Evolutionary conservation across 768 basidiomycete genomes (phyloP).

Genomic region (Lactarius quietus): DNA sequence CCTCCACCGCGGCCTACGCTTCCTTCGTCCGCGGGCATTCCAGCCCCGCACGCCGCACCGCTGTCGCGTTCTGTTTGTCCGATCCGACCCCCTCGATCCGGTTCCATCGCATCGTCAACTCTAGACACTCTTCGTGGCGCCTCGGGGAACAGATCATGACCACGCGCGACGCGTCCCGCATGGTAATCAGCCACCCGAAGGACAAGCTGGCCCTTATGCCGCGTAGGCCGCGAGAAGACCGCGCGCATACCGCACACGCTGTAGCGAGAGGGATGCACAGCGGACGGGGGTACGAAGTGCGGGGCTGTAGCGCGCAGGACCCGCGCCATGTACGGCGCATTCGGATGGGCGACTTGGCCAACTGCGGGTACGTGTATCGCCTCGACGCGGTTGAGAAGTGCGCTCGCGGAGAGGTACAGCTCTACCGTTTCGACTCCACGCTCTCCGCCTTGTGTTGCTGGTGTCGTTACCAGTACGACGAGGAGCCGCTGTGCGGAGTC

Average conservation of each 20-base stretch:
- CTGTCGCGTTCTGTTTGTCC: not conserved
- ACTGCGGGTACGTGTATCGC: not conserved
- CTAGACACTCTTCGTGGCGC: not conserved
- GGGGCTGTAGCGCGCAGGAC: not conserved
- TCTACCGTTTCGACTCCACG: not conserved
- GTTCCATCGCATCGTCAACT: not conserved
- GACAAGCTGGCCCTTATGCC: not conserved
- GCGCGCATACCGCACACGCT: not conserved
- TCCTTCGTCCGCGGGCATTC: not conserved
- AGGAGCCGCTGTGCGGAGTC: not conserved
- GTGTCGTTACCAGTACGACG: not conserved
- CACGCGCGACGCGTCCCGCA: not conserved
- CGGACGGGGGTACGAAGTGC: not conserved
- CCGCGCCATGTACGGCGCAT: not conserved
- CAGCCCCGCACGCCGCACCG: not conserved
- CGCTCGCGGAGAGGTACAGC: not conserved
- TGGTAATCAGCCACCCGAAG: constrained; percentile 4
- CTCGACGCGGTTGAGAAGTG: not conserved
- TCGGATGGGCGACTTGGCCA: not conserved
- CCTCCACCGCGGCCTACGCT: not conserved
- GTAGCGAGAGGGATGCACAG: not conserved
- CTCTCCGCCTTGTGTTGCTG: not conserved
- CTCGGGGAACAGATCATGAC: not conserved
- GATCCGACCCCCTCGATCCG: not conserved
- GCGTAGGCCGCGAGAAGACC: not conserved